Base-by-base conservation (phyloP, 169 alveolate species). In the Fabrea salina region DNA sequence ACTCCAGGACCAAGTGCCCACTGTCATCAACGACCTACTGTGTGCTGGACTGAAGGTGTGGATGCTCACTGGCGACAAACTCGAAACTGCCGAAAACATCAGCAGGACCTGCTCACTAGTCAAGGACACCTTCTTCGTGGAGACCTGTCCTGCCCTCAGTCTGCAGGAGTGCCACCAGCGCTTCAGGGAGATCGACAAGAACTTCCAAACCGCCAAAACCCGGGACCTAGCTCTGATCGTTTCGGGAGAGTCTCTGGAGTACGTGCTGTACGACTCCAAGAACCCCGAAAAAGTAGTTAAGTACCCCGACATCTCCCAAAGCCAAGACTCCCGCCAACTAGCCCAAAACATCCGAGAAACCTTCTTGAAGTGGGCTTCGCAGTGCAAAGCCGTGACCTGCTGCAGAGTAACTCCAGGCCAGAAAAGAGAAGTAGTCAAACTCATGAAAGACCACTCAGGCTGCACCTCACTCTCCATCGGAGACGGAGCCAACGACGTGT, bases 401-500 rank as follows among this genome's bases (percentile, higher is more conserved):
- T 94, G 97, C 70, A 86, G 97, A 81, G 96, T 91, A 4, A 85
- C 96, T 35, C 96, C 96, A 4, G 87, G 89, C n/a, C 86, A 94
- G 85, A 94, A 94, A 58, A 79, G 85, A 44, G 85, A 83, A 59
- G 92, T 94, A 30, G 95, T 94, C 37, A 57, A 67, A 53, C 64
- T 89, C 44, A 91, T 92, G 32, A 90, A 89, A 96, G 95, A 19
- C 88, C 85, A 92, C 83, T 94, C 59, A 89, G 59, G 93, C 22
- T 78, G 89, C 2, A 85, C 90, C 19, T 83, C 93, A 79, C 56
- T 96, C 95, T 97, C 98, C 30, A 90, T 96, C 32, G 99, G 99
- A 19, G 99, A 98, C 86, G 99, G 99, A 11, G 99, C 99, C 19
- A 97, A 98, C 92, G 99, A 98, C 89, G 99, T 97, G 35, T 97